Base-by-base conservation (phyloP, 2,329 filamentous ascomycete genomes). In the Phialophora expanda region DNA sequence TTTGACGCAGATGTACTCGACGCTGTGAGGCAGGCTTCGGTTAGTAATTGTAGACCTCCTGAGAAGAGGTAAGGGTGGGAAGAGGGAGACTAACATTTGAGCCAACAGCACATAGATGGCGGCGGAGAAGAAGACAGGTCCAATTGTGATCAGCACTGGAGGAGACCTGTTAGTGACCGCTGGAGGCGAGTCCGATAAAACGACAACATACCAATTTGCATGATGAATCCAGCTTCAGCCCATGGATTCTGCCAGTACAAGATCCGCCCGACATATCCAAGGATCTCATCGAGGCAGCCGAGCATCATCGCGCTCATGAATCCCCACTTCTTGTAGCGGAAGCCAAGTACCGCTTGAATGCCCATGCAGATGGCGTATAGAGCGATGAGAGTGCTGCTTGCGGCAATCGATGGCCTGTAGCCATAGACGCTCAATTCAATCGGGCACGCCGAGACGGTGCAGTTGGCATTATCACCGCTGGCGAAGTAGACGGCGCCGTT, bases 51-150 rank as follows among this genome's bases (percentile, higher is more conserved):
- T 51, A 24, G 20, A 22, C 26, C 20, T 28, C 8, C n/a, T 34
- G 34, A 41, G 76, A 72, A 68, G 78, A 78, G 69, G 76, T 28
- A 32, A 28, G 9, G 53, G 44, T 20, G 32, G 17, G 9, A 41
- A 38, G 12, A 38, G 28, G n/a, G 8, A 28, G 26, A 72, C 74
- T 66, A 61, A 76, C 75, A 78, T 75, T 61, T 76, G 73, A n/a
- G 78, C 78, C 32, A 89, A 81, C 32, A 86, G 88, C 61, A 90
- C 83, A 74, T 90, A 91, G 73, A 90, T 87, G 65, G 86, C 86
- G 0, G 88, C 88, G 30, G 85, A 82, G 72, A 84, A 82, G 75
- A 85, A 87, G 62, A 85, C 84, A 9, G 83, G 83, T 0, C 78
- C 82, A 53, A 83, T 83, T 70, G 83, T 86, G 58, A 90, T 80